Conservation (phyloP, 2,329 filamentous ascomycete species). For the Microascus cirrosus region DNA sequence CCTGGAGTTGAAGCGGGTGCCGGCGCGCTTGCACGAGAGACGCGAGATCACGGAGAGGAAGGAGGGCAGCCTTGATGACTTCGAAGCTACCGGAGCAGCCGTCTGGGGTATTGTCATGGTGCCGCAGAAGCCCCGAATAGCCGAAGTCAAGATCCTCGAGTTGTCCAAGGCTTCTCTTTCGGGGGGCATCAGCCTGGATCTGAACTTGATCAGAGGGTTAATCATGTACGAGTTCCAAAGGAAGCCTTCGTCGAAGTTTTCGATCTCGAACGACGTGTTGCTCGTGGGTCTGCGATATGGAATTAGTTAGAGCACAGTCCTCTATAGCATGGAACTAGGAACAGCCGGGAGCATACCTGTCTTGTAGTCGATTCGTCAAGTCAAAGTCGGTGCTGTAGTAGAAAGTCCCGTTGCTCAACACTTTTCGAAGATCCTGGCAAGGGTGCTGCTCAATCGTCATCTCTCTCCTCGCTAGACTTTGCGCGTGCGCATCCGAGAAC, state of each 20-base stretch:
- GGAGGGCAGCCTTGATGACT: constrained; percentile 61
- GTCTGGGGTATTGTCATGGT: constrained; percentile 76
- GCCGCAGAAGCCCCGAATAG: constrained; percentile 84
- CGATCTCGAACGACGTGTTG: constrained; percentile 72
- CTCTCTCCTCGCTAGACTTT: constrained; percentile 53
- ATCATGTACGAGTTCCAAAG: constrained; percentile 99
- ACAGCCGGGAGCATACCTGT: constrained; percentile 44
- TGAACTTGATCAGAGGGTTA: constrained; percentile 78
- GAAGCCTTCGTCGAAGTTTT: constrained; percentile 85
- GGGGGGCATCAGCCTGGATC: constrained; percentile 62
- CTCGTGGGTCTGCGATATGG: constrained; percentile 50
- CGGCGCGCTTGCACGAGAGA: constrained; percentile 80
- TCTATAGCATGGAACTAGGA: neutral
- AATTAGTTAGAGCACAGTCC: constrained; percentile 2
- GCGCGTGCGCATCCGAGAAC: constrained; percentile 35
- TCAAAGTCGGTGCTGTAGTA: constrained; percentile 99
- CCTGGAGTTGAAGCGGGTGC: constrained; percentile 92
- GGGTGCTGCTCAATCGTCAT: constrained; percentile 64
- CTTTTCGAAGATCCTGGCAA: constrained; percentile 80
- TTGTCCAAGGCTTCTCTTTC: constrained; percentile 74
- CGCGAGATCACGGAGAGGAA: constrained; percentile 84
- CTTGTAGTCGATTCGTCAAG: constrained; percentile 83
- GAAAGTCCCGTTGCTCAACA: constrained; percentile 86
- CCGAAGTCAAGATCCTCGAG: constrained; percentile 81
- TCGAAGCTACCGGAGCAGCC: constrained; percentile 45